Conservation (phyloP, 2,329 filamentous ascomycete genomes). For the Fusarium pseudograminearum region DNA sequence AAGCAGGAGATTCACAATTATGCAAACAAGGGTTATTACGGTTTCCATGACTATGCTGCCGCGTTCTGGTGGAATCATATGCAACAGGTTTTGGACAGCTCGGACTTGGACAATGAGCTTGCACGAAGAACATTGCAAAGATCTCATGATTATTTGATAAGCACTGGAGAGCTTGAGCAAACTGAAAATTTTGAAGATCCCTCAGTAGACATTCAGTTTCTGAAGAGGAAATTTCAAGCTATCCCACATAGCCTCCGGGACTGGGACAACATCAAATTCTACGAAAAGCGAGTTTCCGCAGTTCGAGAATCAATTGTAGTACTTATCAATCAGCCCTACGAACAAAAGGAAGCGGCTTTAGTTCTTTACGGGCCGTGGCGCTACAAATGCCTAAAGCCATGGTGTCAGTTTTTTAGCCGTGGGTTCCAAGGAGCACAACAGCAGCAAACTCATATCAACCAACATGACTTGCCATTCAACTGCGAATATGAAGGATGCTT, state of each 20-base stretch:
- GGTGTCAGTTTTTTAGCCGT: neutral
- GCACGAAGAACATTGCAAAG: accelerated
- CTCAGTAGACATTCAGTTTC: accelerated
- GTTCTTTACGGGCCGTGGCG: neutral
- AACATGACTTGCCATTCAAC: neutral
- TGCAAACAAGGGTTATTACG: neutral
- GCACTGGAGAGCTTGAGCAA: neutral
- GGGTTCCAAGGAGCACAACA: neutral
- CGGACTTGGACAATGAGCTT: neutral
- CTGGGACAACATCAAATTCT: accelerated
- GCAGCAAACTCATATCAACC: neutral
- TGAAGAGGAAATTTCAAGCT: neutral
- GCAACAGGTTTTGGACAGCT: neutral
- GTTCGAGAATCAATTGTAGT: neutral
- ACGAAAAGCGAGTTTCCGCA: neutral
- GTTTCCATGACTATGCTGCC: neutral
- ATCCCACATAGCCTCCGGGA: neutral
- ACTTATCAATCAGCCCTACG: neutral
- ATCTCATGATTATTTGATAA: accelerated
- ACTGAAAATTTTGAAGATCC: accelerated
- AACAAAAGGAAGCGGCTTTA: accelerated
- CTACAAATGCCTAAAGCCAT: neutral
- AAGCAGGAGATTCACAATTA: accelerated
- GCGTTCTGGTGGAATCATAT: neutral
- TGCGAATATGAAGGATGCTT: neutral